Base-by-base conservation (phyloP, 441 rosid genomes). In the Mallotus repandus region DNA sequence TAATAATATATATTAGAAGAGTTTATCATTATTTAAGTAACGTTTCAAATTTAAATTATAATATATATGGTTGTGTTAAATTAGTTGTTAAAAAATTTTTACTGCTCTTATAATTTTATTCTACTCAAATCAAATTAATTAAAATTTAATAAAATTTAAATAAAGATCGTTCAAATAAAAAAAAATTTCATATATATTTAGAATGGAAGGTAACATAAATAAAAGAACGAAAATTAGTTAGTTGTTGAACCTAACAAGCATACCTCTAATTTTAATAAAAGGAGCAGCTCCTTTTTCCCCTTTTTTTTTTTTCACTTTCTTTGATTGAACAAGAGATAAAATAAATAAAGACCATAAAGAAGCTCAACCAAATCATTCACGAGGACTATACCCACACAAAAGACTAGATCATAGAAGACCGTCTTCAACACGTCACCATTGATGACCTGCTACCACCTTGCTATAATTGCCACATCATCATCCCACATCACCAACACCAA, bases 201-300 rank as follows among this genome's bases (percentile, higher is more conserved):
- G 32, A 2, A 29, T 29, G 32, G 32, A 29, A 29, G 32, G 2
- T 29, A 25, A 25, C 35, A 46, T 11, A 7, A 60, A 48, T 48
- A 71, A 59, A n/a, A 71, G 25, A 60, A 59, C 19, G 22, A 59
- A 59, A 71, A 50, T 63, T 61, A 71, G 67, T 71, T 64, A 63
- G 69, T 48, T 50, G 77, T 54, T 75, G 25, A 69, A 63, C 74
- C 65, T 52, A 68, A 69, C 73, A 68, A 41, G 41, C 58, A 53
- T 9, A 15, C 32, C 13, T 68, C 15, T 35, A 7, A 21, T 46
- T 58, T 56, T 35, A 53, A 55, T 9, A 16, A 35, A 58, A 56
- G 57, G 54, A 25, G 53, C 32, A 29, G 0, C 32, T 29, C 32
- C 29, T 2, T 25, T 25, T 25, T 25, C 29, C 29, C 3, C 3